These are phyloP conservation scores for Cladosporium sp. DNA, from an alignment of 2,329 filamentous ascomycete species.

Conservation along the genomic window DNA sequence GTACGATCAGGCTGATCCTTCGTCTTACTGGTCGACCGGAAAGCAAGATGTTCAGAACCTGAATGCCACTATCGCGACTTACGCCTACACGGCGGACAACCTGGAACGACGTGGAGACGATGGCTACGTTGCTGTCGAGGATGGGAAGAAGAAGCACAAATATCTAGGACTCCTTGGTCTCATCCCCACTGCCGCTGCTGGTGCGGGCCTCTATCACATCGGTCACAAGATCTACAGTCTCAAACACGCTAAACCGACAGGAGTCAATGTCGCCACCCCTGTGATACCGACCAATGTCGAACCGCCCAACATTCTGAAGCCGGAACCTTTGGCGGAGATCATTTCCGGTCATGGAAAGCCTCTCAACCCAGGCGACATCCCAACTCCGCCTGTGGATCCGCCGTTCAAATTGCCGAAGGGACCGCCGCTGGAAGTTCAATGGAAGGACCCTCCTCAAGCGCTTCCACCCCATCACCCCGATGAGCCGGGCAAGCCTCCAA, in stretches of 20 bases:
- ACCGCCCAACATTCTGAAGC: not conserved
- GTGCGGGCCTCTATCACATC: not conserved
- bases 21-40: slow-evolving; percentile 6
- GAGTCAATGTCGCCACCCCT: not conserved
- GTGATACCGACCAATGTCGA: not conserved
- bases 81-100: not conserved
- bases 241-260: not conserved
- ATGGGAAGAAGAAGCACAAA: slow-evolving; percentile 2
- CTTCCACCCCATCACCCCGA: not conserved
- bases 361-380: not conserved
- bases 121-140: not conserved
- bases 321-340: not conserved
- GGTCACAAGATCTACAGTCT: not conserved
- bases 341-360: not conserved
- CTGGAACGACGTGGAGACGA: not conserved
- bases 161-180: not conserved
- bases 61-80: not conserved
- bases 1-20: not conserved
- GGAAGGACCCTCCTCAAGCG: not conserved
- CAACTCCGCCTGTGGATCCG: not conserved
- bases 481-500: not conserved
- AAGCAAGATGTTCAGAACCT: not conserved
- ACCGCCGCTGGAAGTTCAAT: not conserved
- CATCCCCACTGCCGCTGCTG: not conserved
- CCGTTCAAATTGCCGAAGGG: not conserved